These are phyloP conservation scores for Phanerochaete carnosa DNA, from an alignment of 768 basidiomycete genomes.

Conservation along the genomic window DNA sequence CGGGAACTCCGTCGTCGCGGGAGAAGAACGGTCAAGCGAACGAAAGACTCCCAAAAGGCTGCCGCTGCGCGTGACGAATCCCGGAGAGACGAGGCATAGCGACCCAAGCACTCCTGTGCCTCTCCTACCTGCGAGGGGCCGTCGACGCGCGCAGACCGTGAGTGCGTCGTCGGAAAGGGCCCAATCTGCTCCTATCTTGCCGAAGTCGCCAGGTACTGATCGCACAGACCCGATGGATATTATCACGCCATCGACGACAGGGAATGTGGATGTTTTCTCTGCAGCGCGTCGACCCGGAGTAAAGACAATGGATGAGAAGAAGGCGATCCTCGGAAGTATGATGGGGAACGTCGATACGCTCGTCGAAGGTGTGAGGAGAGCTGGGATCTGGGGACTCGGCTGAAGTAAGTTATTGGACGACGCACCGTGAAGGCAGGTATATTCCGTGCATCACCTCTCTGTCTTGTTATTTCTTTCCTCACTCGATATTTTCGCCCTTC, in stretches of 20 bases:
- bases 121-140: neutral
- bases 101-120: slow-evolving; percentile 1
- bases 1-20: slow-evolving; percentile 15
- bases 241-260: neutral
- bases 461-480: neutral
- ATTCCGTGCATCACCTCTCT: neutral
- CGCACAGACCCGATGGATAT: neutral
- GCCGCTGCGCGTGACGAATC: slow-evolving; percentile 1
- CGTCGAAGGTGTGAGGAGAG: slow-evolving; percentile 82
- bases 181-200: neutral
- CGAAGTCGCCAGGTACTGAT: neutral
- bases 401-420: no score
- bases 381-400: slow-evolving; percentile 82
- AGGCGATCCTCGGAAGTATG: slow-evolving; percentile 73
- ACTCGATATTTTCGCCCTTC: neutral
- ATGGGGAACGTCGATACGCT: slow-evolving; percentile 90
- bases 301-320: slow-evolving; percentile 72
- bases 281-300: neutral
- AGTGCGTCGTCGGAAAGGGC: neutral
- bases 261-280: neutral
- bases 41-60: neutral
- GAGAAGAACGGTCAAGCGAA: neutral
- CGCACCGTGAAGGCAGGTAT: neutral
- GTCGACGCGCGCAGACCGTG: slow-evolving; percentile 1
- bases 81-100: neutral